These are phyloP conservation scores for Vitrella brassicaformis DNA, from an alignment of 73 alveolate species.

Conservation along the genomic window DNA sequence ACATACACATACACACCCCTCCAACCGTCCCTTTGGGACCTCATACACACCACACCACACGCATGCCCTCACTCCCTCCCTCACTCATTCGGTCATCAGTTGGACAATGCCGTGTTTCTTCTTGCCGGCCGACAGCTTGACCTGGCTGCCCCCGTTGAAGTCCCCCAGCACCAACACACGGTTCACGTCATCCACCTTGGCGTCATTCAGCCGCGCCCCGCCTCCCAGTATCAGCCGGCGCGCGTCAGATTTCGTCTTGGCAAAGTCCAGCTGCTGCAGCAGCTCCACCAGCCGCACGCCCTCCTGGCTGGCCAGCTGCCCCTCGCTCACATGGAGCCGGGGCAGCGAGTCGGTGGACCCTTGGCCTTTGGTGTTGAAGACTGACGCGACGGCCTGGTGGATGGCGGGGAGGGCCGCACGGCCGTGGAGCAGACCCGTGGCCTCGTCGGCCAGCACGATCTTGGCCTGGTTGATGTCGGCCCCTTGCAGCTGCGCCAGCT, in stretches of 20 bases:
- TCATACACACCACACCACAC: too few relatives aligned
- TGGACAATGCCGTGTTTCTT: too few relatives aligned
- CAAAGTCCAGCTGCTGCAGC: neutral
- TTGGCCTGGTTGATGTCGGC: neutral
- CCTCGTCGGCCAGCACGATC: neutral
- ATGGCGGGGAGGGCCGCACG: neutral
- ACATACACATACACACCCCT: too few relatives aligned
- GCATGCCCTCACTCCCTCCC: too few relatives aligned
- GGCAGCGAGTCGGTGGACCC: neutral
- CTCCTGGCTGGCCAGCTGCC: too few relatives aligned
- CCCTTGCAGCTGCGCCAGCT: neutral
- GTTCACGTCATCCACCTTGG: neutral
- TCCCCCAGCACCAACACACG: neutral
- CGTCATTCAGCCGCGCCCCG: neutral
- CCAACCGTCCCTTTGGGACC: too few relatives aligned
- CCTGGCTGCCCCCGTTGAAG: too few relatives aligned
- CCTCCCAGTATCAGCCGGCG: neutral
- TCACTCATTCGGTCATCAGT: too few relatives aligned
- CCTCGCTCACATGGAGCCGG: neutral
- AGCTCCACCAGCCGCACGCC: neutral
- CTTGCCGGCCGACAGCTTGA: too few relatives aligned
- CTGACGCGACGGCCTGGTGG: neutral
- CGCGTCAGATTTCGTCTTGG: neutral
- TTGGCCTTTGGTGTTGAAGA: neutral
- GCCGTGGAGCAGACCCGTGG: neutral